Evolutionary conservation across 257 asterid genomes (phyloP).

Genomic region (Cruciata laevipes): DNA sequence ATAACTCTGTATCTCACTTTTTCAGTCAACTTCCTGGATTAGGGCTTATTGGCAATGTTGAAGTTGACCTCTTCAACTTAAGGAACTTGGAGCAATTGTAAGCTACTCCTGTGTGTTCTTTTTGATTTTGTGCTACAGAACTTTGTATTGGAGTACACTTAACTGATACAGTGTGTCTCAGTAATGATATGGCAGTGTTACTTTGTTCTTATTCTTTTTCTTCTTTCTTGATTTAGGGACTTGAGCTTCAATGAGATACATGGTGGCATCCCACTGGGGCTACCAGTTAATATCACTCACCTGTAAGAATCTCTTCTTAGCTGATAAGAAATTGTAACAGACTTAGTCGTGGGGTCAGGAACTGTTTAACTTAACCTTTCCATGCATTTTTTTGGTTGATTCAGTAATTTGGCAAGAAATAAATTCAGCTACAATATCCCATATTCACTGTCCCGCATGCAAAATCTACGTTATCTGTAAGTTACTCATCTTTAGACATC

Average conservation of each 20-base stretch:
- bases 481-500: constrained; percentile 19
- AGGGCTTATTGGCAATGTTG: constrained; percentile 54
- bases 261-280: constrained; percentile 56
- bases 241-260: constrained; percentile 62
- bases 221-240: constrained; percentile 44
- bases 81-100: constrained; percentile 67
- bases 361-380: not conserved
- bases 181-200: not conserved
- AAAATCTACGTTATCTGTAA: constrained; percentile 70
- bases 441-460: constrained; percentile 49
- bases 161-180: not conserved
- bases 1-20: constrained; percentile 1
- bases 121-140: not conserved
- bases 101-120: constrained; percentile 16
- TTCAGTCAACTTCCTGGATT: constrained; percentile 69
- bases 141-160: constrained; percentile 2
- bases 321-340: constrained; percentile 4
- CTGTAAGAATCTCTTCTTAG: constrained; percentile 45
- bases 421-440: constrained; percentile 57
- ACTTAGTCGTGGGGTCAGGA: not conserved
- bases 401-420: constrained; percentile 78
- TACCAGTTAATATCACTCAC: constrained; percentile 63
- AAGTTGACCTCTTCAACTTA: constrained; percentile 52
- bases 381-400: constrained; percentile 9
- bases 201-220: constrained; percentile 9